These are phyloP conservation scores for Penicillium aurantiogriseum DNA, from an alignment of 2,329 filamentous ascomycete genomes.

Conservation along the genomic window DNA sequence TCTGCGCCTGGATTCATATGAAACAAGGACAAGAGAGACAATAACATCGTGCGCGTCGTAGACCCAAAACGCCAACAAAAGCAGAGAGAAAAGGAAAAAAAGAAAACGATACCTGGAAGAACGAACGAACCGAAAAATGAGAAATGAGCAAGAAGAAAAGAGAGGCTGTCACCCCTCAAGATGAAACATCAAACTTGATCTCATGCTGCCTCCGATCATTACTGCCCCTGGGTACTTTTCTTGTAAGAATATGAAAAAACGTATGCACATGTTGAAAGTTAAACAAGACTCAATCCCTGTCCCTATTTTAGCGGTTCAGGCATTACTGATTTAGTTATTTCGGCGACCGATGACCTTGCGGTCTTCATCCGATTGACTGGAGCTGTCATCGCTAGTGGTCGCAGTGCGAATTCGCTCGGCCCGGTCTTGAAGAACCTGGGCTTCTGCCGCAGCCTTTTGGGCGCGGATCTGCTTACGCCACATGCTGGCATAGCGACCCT, in stretches of 20 bases:
- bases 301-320: conserved; percentile 67
- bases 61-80: conserved; percentile 33
- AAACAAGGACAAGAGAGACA: conserved; percentile 25
- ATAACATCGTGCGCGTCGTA: conserved; percentile 32
- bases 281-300: conserved; percentile 70
- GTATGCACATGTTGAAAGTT: conserved; percentile 25
- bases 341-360: conserved; percentile 27
- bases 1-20: conserved; percentile 19
- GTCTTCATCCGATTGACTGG: conserved; percentile 51
- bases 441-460: conserved; percentile 66
- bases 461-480: conserved; percentile 86
- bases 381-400: conserved; percentile 46
- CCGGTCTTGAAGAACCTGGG: conserved; percentile 43
- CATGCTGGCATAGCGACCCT: conserved; percentile 77
- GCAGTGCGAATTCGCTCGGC: conserved; percentile 45
- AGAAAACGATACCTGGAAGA: conserved; percentile 11
- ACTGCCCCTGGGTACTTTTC: conserved; percentile 13
- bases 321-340: conserved; percentile 50
- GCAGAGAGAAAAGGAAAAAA: conserved; percentile 10
- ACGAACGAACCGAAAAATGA: conserved; percentile 15
- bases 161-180: conserved; percentile 7
- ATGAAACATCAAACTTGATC: conserved; percentile 3
- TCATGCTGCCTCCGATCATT: conserved; percentile 16
- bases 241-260: conserved; percentile 15
- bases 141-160: neutral